phyloP scores from a whole-genome alignment of 768 basidiomycete species.

The Rhodotorula paludigena region DNA sequence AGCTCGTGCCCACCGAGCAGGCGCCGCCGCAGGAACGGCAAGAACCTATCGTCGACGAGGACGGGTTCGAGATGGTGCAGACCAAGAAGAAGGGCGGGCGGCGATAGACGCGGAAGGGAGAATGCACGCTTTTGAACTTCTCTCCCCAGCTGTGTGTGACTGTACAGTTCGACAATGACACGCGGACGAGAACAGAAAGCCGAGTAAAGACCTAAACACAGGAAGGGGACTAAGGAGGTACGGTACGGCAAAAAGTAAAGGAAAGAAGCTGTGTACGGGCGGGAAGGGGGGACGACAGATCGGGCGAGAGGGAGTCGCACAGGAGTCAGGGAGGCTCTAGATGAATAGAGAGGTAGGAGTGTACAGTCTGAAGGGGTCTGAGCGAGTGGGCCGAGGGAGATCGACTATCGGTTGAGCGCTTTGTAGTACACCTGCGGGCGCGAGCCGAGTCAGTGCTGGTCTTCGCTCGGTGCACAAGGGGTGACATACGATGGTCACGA shows the following conservation, averaged over 20 bases:
- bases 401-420: constrained; percentile 4
- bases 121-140: background rate
- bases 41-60: constrained; percentile 78
- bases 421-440: constrained; percentile 35
- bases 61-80: constrained; percentile 79
- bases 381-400: background rate
- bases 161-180: too few species aligned
- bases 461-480: too few species aligned
- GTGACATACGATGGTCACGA: constrained; percentile 37
- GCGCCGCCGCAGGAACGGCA: constrained; percentile 46
- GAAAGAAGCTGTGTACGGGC: background rate
- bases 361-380: background rate
- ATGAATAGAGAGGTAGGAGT: background rate
- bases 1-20: constrained; percentile 41
- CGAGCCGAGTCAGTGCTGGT: too few species aligned
- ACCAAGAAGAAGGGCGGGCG: constrained; percentile 45
- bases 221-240: too few species aligned
- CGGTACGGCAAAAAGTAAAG: too few species aligned
- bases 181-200: too few species aligned
- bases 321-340: too few species aligned
- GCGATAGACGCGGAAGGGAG: constrained; percentile 10
- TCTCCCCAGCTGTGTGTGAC: too few species aligned
- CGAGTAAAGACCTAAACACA: too few species aligned
- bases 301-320: background rate
- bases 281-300: background rate